These are phyloP conservation scores for Paxillus ammoniavirescens DNA, from an alignment of 768 basidiomycete species.

Conservation along the genomic window DNA sequence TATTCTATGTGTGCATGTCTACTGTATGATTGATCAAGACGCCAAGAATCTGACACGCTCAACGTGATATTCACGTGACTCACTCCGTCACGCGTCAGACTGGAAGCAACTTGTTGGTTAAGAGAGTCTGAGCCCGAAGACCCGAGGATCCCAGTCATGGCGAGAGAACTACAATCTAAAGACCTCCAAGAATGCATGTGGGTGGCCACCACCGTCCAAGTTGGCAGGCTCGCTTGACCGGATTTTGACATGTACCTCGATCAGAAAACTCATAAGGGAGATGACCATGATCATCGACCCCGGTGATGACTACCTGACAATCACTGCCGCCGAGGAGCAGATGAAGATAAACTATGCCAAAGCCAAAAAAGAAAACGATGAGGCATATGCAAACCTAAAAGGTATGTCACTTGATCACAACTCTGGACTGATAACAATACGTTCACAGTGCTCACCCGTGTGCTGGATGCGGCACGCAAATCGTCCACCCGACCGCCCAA, in stretches of 20 bases:
- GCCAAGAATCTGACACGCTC: too few species aligned
- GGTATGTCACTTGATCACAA: slow-evolving; percentile 33
- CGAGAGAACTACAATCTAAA: slow-evolving; percentile 30
- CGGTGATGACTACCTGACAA: slow-evolving; percentile 75
- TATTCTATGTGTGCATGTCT: too few species aligned
- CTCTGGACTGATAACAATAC: not conserved
- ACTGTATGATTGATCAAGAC: too few species aligned
- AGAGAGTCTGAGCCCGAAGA: too few species aligned
- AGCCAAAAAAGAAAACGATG: slow-evolving; percentile 67
- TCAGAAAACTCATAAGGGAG: slow-evolving; percentile 64
- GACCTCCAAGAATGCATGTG: slow-evolving; percentile 37
- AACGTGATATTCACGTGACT: slow-evolving; percentile 21
- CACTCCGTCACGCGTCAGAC: not conserved
- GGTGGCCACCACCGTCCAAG: not conserved
- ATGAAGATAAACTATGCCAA: slow-evolving; percentile 55
- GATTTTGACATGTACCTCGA: slow-evolving; percentile 3
- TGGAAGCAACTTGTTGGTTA: not conserved
- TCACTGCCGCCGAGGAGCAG: slow-evolving; percentile 70
- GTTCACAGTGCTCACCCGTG: slow-evolving; percentile 55
- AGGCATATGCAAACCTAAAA: slow-evolving; percentile 63
- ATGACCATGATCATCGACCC: slow-evolving; percentile 76
- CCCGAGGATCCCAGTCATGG: slow-evolving; percentile 10
- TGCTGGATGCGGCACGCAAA: slow-evolving; percentile 65
- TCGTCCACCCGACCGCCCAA: slow-evolving; percentile 69
- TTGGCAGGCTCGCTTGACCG: not conserved